These are phyloP conservation scores for Annona squamosa DNA, from an alignment of 164 flowering plant species.

Conservation along the genomic window DNA sequence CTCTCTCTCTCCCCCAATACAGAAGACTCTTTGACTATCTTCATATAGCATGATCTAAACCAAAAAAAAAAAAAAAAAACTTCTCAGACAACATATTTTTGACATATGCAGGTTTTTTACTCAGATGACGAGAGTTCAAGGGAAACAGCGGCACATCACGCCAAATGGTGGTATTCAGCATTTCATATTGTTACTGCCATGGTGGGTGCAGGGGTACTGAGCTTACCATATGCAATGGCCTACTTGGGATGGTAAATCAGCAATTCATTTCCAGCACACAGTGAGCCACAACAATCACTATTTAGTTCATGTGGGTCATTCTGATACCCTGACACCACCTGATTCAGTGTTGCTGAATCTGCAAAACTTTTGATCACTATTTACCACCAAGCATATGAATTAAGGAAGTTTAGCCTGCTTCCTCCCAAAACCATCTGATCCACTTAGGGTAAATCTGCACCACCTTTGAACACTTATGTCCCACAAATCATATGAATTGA, in stretches of 20 bases:
- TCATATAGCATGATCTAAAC: neutral
- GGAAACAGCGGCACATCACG: constrained; percentile 39
- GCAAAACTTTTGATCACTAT: no score
- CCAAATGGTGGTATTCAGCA: constrained; percentile 91
- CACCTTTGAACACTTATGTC: neutral
- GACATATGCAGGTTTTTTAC: constrained; percentile 29
- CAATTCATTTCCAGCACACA: neutral
- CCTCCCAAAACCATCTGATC: neutral
- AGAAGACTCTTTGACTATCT: neutral
- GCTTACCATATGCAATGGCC: constrained; percentile 91
- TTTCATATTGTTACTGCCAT: constrained; percentile 92
- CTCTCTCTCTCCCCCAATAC: neutral
- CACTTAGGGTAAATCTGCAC: neutral
- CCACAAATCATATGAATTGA: neutral
- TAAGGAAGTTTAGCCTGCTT: neutral
- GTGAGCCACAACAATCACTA: no score
- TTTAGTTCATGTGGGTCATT: neutral
- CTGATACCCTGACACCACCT: neutral
- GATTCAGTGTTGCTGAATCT: no score
- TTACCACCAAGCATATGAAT: no score
- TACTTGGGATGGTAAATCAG: constrained; percentile 66
- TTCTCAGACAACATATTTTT: neutral
- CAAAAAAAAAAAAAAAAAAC: neutral
- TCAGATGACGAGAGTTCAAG: constrained; percentile 29
- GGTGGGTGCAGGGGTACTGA: constrained; percentile 95